These are phyloP conservation scores for Plasmodium adleri DNA, from an alignment of 169 alveolate species.

Conservation along the genomic window DNA sequence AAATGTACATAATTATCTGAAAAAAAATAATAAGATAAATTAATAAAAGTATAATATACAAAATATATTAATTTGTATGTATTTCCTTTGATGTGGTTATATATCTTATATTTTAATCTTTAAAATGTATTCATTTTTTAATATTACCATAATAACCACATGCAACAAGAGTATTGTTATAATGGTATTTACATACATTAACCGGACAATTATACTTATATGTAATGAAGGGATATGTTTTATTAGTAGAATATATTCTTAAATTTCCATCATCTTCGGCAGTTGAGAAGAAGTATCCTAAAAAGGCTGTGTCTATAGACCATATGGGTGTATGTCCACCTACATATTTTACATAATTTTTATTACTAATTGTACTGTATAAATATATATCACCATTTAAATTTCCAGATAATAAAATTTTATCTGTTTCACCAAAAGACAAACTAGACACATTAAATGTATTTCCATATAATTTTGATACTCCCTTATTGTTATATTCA, in stretches of 20 bases:
- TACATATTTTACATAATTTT: conserved; percentile 72
- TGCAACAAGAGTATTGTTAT: conserved; percentile 57
- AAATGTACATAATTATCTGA: conserved; percentile 69
- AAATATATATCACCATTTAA: conserved; percentile 73
- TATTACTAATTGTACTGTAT: conserved; percentile 69
- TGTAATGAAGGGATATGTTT: conserved; percentile 64
- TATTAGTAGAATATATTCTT: conserved; percentile 71
- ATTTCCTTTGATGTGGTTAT: neutral
- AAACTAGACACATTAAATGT: conserved; percentile 46
- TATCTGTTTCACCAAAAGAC: conserved; percentile 75
- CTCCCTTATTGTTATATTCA: conserved; percentile 54
- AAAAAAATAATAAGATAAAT: neutral
- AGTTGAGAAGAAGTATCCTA: conserved; percentile 63
- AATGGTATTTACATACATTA: conserved; percentile 62
- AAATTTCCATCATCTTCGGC: conserved; percentile 75
- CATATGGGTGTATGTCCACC: conserved; percentile 76
- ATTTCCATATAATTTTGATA: conserved; percentile 65
- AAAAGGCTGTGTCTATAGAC: conserved; percentile 71
- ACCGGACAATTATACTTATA: conserved; percentile 65
- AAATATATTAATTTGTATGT: neutral
- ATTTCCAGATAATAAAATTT: conserved; percentile 73
- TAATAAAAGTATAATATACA: neutral
- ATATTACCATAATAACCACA: conserved; percentile 69
- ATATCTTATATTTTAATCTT: no score
- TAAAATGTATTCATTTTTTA: neutral